Base-by-base conservation (phyloP, 2,329 filamentous ascomycete species). In the Hypoxylon sp. region DNA sequence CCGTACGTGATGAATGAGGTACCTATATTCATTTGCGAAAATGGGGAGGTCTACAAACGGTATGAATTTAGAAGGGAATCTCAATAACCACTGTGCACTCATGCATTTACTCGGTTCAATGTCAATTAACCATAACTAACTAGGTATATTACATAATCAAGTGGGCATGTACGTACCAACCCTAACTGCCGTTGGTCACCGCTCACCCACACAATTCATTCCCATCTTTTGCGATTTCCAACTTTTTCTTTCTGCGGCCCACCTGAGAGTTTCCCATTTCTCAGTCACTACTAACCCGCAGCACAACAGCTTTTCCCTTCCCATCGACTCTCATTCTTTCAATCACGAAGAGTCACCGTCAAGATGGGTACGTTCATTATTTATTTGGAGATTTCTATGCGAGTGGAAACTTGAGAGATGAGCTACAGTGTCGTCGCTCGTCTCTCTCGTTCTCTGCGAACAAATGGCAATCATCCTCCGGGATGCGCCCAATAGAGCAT, bases 331-430 rank as follows among this genome's bases (percentile, higher is more conserved):
- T 71, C 65, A 73, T 63, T 51, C 69, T 65, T 75, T 75, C 63
- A 68, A 75, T 71, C 64, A 67, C 71, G 69, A 73, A 71, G 72
- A 79, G 78, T 77, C 78, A 78, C 75, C 84, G 83, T 81, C 83
- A 87, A 82, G 81, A 88, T 88, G 86, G 86, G 86, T 88, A 88
- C 82, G 86, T 76, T 67, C 27, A 62, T 85, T 84, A 78, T 77
- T 74, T 76, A 76, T 74, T 77, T 75, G 73, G 75, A 79, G 77
- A 78, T 78, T 78, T 78, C 71, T 76, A 72, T 78, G 76, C 76
- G 75, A 78, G 76, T 77, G 74, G 74, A 73, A 69, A 67, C 67
- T 65, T 69, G 72, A 72, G 66, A 62, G 54, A 58, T 19, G 34
- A 25, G 57, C 37, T 51, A 46, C 37, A 14, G 9, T 25, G 30